Percentiles rank a stretch among this genome's conserved stretches.
Evolutionary conservation across 179 eudicot genomes (phyloP).

Genomic region (Vitellaria paradoxa): DNA sequence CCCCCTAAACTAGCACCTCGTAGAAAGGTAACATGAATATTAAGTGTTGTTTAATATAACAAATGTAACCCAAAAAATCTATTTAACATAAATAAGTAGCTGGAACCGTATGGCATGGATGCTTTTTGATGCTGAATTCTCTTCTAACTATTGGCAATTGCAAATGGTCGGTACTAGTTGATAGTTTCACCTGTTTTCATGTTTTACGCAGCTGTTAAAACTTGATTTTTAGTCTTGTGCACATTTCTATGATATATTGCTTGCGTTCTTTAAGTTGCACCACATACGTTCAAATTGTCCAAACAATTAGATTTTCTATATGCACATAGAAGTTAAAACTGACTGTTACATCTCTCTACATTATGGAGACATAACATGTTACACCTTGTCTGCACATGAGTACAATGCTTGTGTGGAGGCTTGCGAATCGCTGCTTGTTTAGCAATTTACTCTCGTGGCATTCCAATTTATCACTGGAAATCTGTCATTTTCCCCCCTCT

Average conservation of each 20-base stretch:
- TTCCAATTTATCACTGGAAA: background rate
- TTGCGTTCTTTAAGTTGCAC: background rate
- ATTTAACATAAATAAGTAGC: background rate
- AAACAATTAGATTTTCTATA: background rate
- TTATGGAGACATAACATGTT: background rate
- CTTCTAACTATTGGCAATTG: background rate
- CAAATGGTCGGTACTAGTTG: background rate
- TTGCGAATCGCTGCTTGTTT: slow-evolving; percentile 9
- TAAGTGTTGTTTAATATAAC: background rate
- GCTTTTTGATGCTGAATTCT: background rate
- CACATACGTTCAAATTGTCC: background rate
- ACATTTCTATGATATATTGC: background rate
- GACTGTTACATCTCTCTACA: background rate
- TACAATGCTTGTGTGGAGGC: background rate
- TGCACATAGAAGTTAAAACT: background rate
- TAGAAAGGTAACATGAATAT: slow-evolving; percentile 47
- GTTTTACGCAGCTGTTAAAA: too few species aligned
- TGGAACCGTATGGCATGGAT: background rate
- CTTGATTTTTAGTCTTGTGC: background rate
- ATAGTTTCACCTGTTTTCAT: background rate
- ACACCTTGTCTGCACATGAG: background rate
- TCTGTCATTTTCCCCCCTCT: background rate
- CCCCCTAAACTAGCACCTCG: slow-evolving; percentile 95
- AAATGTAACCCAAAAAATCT: background rate
- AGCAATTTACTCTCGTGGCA: background rate